Conservation (phyloP, 1,139 yeast species). For the Suhomyces maxii region DNA sequence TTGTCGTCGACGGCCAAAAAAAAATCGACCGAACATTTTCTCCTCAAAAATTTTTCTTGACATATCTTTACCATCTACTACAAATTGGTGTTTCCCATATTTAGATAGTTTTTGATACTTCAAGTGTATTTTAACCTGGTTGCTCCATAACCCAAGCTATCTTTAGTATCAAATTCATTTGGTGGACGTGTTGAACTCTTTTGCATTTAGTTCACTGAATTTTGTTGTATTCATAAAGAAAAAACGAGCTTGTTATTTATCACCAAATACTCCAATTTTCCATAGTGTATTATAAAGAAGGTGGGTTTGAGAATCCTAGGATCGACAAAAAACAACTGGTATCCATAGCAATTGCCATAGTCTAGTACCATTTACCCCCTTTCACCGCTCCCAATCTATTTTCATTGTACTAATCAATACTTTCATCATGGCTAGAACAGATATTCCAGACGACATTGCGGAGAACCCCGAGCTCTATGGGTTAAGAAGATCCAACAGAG, state of each 20-base stretch:
- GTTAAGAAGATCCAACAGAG: constrained; percentile 80
- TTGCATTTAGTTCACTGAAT: too few relatives aligned
- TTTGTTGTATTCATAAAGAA: too few relatives aligned
- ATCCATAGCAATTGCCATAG: not conserved
- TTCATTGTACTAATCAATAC: not conserved
- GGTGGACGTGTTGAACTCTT: too few relatives aligned
- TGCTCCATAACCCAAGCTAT: too few relatives aligned
- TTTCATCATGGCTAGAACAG: constrained; percentile 20
- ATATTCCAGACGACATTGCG: constrained; percentile 43
- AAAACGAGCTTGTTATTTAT: not conserved
- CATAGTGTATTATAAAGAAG: not conserved
- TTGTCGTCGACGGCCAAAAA: constrained; percentile 8
- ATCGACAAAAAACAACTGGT: not conserved
- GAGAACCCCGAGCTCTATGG: constrained; percentile 90
- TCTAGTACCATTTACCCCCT: not conserved
- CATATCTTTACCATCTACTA: too few relatives aligned
- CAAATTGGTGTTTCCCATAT: too few relatives aligned
- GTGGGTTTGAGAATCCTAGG: not conserved
- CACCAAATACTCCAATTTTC: not conserved
- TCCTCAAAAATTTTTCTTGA: constrained; percentile 9
- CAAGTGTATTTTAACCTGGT: too few relatives aligned
- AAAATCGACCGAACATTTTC: constrained; percentile 6
- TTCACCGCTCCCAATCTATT: not conserved
- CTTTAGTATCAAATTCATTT: too few relatives aligned
- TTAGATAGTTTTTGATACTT: too few relatives aligned